These are phyloP conservation scores for Pilobolus umbonatus DNA, from an alignment of 192 early-diverging fungal genomes.

Conservation along the genomic window DNA sequence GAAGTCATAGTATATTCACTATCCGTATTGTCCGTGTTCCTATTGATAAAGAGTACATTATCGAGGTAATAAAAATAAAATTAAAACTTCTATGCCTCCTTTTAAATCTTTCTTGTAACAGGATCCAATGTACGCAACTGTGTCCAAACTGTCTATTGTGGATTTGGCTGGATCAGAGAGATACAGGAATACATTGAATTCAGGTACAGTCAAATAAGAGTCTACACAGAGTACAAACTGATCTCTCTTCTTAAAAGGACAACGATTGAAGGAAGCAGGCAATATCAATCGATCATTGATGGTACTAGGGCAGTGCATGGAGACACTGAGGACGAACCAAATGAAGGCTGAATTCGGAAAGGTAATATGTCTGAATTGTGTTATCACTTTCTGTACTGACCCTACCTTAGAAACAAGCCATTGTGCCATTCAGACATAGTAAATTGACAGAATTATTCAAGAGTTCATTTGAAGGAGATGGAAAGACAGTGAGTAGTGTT, in stretches of 20 bases:
- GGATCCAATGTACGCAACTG: constrained; percentile 35
- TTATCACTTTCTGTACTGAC: background rate
- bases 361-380: constrained; percentile 19
- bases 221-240: background rate
- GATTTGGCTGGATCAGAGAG: constrained; percentile 72
- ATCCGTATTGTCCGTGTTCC: constrained; percentile 57
- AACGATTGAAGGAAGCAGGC: constrained; percentile 56
- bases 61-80: constrained; percentile 23
- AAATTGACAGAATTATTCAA: constrained; percentile 65
- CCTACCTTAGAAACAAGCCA: constrained; percentile 20
- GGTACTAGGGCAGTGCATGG: constrained; percentile 72
- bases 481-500: constrained; percentile 41
- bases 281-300: constrained; percentile 68
- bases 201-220: constrained; percentile 16
- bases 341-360: constrained; percentile 27
- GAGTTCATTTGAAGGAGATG: constrained; percentile 54
- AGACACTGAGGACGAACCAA: constrained; percentile 54
- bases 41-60: constrained; percentile 36
- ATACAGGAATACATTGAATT: constrained; percentile 44
- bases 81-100: background rate
- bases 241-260: too few relatives aligned
- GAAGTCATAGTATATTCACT: constrained; percentile 66
- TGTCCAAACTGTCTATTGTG: constrained; percentile 55
- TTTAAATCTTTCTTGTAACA: background rate
- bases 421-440: constrained; percentile 63